Percentiles rank a stretch among this genome's conserved stretches.
These are phyloP conservation scores for Penicillium palitans DNA, from an alignment of 2,329 filamentous ascomycete species.

Conservation along the genomic window DNA sequence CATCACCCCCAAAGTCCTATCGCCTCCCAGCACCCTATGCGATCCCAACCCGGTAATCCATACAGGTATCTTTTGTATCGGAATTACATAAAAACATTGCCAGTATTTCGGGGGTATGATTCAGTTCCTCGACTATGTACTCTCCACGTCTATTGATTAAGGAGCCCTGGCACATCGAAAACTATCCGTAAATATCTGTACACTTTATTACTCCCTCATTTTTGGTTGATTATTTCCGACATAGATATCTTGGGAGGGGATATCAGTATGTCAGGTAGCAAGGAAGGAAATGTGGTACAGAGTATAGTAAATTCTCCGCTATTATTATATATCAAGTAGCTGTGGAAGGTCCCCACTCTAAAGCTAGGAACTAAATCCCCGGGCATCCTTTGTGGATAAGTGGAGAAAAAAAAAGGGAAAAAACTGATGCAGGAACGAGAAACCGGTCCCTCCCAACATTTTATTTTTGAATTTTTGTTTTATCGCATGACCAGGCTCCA, in stretches of 20 bases:
- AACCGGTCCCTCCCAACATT: slow-evolving; percentile 33
- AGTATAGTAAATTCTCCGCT: not conserved
- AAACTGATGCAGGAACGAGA: slow-evolving; percentile 30
- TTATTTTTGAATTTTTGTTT: slow-evolving; percentile 7
- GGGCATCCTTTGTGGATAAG: slow-evolving; percentile 30
- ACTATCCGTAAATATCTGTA: too few species aligned
- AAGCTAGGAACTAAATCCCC: slow-evolving; percentile 33
- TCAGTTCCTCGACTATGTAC: too few species aligned
- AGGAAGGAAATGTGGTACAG: too few species aligned
- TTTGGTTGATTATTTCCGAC: too few species aligned
- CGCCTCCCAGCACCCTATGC: not conserved
- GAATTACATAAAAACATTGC: not conserved
- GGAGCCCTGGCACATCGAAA: too few species aligned
- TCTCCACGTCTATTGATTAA: too few species aligned
- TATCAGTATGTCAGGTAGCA: too few species aligned
- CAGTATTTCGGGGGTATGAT: not conserved
- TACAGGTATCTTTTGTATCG: not conserved
- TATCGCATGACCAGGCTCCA: slow-evolving; percentile 25
- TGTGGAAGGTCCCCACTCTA: slow-evolving; percentile 19
- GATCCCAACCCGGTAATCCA: not conserved
- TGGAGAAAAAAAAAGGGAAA: slow-evolving; percentile 24
- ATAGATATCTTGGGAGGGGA: too few species aligned
- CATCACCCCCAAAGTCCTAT: not conserved
- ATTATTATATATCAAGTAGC: slow-evolving; percentile 4
- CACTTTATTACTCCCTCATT: too few species aligned